Base-by-base conservation (phyloP, 78 protist genomes). In the Dictyostelium brefeldianum region DNA sequence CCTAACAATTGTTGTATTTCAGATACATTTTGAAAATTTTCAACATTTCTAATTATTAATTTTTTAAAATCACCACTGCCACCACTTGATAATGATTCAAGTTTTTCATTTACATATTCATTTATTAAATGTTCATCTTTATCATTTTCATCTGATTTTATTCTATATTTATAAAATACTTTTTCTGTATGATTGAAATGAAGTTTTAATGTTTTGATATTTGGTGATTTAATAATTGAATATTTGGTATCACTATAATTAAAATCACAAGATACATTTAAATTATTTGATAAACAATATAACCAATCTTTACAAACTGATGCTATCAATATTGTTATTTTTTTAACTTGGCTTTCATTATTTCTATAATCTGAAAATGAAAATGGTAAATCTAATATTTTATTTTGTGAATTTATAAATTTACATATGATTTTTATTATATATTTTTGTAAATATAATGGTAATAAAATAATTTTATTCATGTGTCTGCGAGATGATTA, bases 371-470 rank as follows among this genome's bases (percentile, higher is more conserved):
- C 48, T 4, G 12, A 9, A 67, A 25, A 25, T 67, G 17, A 18
- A 12, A 4, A 2, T 15, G 2, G 47, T 67, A 31, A 2, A 27
- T 67, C 25, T 0, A 31, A 15, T 5, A 15, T 12, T 2, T 36
- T 15, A 31, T 67, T 67, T 29, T 31, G 0, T 12, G 12, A 31
- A 67, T 67, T n/a, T 2, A 67, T 67, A 67, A 29, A 41, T 5
- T 0, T 5, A 67, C 75, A 67, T 31, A 67, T 5, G 27, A 11
- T 31, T 67, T 67, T 67, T 5, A 67, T 67, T 4, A 67, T 67
- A 31, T 31, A 29, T 67, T 31, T 67, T 67, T 67, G 75, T 31
- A 67, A 67, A 67, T 67, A 67, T 12, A 31, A 29, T 27, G 75
- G 48, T 31, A 67, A 31, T 31, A 7, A 15, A 14, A 15, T 67